Evolutionary conservation across 176 grass and related monocot species (phyloP), one percentile per base, ranked within the genome.

Genomic region (Phoenix roebelenii): DNA sequence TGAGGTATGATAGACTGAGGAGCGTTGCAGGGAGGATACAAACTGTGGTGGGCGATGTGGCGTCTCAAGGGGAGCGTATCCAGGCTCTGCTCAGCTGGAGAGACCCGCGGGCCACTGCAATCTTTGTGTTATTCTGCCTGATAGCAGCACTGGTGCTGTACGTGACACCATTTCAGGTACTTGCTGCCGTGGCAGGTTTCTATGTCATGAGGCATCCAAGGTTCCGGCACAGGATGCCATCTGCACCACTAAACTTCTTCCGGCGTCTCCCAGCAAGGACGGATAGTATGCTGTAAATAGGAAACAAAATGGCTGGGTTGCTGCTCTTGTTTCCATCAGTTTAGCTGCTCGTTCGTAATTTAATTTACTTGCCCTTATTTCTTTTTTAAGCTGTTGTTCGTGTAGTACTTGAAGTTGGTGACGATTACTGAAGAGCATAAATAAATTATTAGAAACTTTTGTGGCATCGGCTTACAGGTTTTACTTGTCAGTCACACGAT

Each of bases 51-150:
- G 94, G 94, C 18, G 94, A 98, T 63, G 65, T 98, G 54, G 94
- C 94, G 49, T 89, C 85, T 50, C 94, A 98, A 66, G 94, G 94
- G 57, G 94, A 98, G 79, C 92, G 85, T 58, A 48, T 98, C 54
- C 88, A 98, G 29, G 76, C 94, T 52, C 58, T 98, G 68, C 88
- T 98, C 60, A 93, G 94, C 82, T 98, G 94, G 94, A 79, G 94
- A 59, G 94, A 98, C 23, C 88, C 94, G 32, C 75, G 94, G 64
- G 94, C 94, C 32, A 98, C 82, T 12, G 28, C 79, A 39, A 76
- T 93, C 32, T 98, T 98, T 80, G 81, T 93, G 63, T 70, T 98
- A 0, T 89, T 98, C 59, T 98, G 84, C 64, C 79, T 98, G 44
- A 74, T 83, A 24, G 79, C 85, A 4, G 88, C 94, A 25, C 57